phyloP scores from a whole-genome alignment of 1,139 yeast genomes.

The Yamadazyma mexicana region DNA sequence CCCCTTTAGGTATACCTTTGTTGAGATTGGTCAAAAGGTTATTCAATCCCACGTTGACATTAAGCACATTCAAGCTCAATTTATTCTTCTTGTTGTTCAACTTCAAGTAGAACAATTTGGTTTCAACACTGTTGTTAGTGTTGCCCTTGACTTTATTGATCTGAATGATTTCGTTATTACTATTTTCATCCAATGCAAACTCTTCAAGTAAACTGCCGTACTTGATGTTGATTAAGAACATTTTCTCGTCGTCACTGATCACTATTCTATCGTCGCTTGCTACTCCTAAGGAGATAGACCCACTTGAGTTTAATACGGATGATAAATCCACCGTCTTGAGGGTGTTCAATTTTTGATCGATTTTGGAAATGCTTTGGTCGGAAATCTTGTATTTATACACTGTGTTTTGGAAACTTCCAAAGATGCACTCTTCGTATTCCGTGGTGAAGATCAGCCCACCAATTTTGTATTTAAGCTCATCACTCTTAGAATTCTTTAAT shows the following conservation, averaged over 20 bases:
- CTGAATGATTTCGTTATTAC: constrained; percentile 27
- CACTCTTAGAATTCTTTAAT: constrained; percentile 6
- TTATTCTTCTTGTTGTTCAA: constrained; percentile 44
- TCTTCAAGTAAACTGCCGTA: constrained; percentile 45
- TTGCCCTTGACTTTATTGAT: constrained; percentile 45
- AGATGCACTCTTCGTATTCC: constrained; percentile 8
- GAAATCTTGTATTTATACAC: constrained; percentile 12
- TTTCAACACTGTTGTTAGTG: constrained; percentile 36
- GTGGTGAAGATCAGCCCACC: constrained; percentile 5
- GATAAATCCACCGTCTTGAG: constrained; percentile 22
- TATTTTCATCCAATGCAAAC: constrained; percentile 26
- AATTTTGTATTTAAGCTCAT: constrained; percentile 8
- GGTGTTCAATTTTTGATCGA: constrained; percentile 22
- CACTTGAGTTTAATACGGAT: constrained; percentile 16
- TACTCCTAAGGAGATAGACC: constrained; percentile 24
- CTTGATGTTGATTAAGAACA: constrained; percentile 45
- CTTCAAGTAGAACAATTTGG: constrained; percentile 45
- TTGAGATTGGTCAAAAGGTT: constrained; percentile 73
- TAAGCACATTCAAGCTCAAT: constrained; percentile 44
- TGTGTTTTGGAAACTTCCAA: constrained; percentile 10
- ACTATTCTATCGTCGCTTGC: constrained; percentile 50
- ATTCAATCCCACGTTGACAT: constrained; percentile 69
- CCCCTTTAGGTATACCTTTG: constrained; percentile 44
- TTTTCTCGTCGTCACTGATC: constrained; percentile 36
- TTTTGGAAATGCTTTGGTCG: constrained; percentile 10